These are phyloP conservation scores for Phaeolepiota aurea DNA, from an alignment of 768 basidiomycete genomes.

Conservation along the genomic window DNA sequence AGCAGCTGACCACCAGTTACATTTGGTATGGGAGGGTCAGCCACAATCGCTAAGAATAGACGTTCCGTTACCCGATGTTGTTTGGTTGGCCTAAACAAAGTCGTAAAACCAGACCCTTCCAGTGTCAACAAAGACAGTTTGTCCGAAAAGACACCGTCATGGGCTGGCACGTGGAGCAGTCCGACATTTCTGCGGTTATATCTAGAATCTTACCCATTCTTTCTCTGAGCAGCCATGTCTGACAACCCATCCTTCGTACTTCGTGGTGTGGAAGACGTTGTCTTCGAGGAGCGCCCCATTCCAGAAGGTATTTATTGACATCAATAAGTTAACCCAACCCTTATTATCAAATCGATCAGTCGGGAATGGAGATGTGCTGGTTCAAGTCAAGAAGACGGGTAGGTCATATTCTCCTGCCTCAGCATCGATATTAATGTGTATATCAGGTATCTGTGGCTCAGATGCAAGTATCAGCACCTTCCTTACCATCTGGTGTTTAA, in stretches of 20 bases:
- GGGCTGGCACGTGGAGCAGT: too few relatives aligned
- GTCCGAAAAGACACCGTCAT: not conserved
- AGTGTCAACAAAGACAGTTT: too few relatives aligned
- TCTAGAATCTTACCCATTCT: too few relatives aligned
- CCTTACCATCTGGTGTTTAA: slow-evolving; percentile 5
- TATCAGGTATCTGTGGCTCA: slow-evolving; percentile 80
- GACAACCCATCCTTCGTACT: slow-evolving; percentile 80
- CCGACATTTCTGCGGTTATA: too few relatives aligned
- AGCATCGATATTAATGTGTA: slow-evolving; percentile 2
- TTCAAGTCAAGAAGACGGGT: slow-evolving; percentile 92
- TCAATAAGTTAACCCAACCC: slow-evolving; percentile 3
- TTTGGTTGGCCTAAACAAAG: too few relatives aligned
- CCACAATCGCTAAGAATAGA: not conserved
- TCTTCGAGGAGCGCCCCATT: slow-evolving; percentile 68
- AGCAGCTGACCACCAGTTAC: not conserved
- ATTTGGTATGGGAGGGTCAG: too few relatives aligned
- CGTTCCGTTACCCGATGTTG: too few relatives aligned
- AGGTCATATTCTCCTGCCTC: slow-evolving; percentile 10
- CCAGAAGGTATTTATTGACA: slow-evolving; percentile 45
- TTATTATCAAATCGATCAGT: slow-evolving; percentile 28
- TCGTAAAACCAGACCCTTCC: too few relatives aligned
- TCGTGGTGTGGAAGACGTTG: slow-evolving; percentile 56
- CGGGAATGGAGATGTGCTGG: slow-evolving; percentile 69
- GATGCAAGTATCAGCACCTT: slow-evolving; percentile 44
- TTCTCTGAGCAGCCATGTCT: too few relatives aligned